Evolutionary conservation across 2,329 filamentous ascomycete genomes (phyloP), one percentile per base, ranked within the genome.

Genomic region (Rutstroemia sydowiana): DNA sequence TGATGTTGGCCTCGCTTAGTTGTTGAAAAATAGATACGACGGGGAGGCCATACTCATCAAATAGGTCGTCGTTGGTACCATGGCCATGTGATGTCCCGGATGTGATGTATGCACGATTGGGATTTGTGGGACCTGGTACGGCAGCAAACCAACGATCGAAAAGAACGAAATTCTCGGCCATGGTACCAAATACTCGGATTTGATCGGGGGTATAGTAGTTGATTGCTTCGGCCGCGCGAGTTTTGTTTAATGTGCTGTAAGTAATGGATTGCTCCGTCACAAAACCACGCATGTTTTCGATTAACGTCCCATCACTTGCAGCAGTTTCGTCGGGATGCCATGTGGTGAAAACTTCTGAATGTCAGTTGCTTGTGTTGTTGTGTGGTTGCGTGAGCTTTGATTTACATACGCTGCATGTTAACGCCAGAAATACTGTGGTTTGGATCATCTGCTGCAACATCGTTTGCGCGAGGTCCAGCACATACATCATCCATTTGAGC

Each of bases 71-170:
- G 43, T 72, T 71, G 3, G 40, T 53, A 4, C 69, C 69, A 39
- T 71, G 69, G 13, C 70, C 70, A 37, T 67, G 51, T 0, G 70
- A 70, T 1, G 70, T 71, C 5, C 70, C 70, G 1, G 69, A 70
- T 1, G 68, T 69, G 23, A 71, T 43, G 34, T 63, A 64, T 6
- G 61, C 60, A 28, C 57, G 55, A 44, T 64, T 64, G 34, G 61
- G 61, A 49, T 71, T 69, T 1, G 69, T 71, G 6, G 69, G 69
- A 2, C 68, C 68, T 0, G 69, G 69, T 2, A 71, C 66, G 2
- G 68, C 50, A 16, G 68, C 66, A 45, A 71, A 71, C 70, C 71
- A 73, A 31, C 68, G 61, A 55, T 73, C 71, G 54, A 73, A 72
- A 1, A 72, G 68, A 2, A 72, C 66, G 43, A 68, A 73, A 51